phyloP scores from a whole-genome alignment of 371 early-diverging fungal species.

The Actinomortierella ambigua region DNA sequence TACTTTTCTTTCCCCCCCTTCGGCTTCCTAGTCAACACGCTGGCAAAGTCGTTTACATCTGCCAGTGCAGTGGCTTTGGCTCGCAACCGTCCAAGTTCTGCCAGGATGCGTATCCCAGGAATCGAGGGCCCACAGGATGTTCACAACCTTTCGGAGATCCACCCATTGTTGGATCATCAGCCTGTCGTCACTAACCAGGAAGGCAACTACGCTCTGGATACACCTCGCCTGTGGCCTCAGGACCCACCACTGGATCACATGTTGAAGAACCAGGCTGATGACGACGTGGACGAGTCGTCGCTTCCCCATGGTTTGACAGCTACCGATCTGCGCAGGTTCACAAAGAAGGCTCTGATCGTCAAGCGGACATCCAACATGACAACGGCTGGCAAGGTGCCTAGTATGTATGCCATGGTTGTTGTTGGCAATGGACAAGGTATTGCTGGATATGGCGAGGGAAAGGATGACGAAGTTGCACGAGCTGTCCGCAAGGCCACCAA shows the following conservation, averaged over 20 bases:
- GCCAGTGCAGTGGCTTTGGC: conserved; percentile 23
- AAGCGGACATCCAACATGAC: conserved; percentile 88
- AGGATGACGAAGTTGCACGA: conserved; percentile 77
- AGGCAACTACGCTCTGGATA: conserved; percentile 24
- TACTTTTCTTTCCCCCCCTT: not conserved
- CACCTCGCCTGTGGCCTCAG: conserved; percentile 27
- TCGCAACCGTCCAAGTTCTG: conserved; percentile 24
- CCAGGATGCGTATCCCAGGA: conserved; percentile 28
- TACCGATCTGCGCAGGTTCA: conserved; percentile 49
- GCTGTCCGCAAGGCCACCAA: conserved; percentile 92
- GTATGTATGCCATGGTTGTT: conserved; percentile 90
- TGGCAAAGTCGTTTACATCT: conserved; percentile 23
- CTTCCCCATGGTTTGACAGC: conserved; percentile 41
- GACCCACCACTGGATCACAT: conserved; percentile 41
- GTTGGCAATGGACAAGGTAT: conserved; percentile 94
- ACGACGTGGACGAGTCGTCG: conserved; percentile 42
- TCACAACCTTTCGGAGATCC: conserved; percentile 42
- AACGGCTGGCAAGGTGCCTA: conserved; percentile 82
- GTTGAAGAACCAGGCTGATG: conserved; percentile 44
- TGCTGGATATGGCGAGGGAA: conserved; percentile 96
- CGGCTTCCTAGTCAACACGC: conserved; percentile 3
- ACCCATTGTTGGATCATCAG: conserved; percentile 43
- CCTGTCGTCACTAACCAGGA: conserved; percentile 29
- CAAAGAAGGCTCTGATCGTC: conserved; percentile 77
- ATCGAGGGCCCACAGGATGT: conserved; percentile 18